Conservation (phyloP, 352 stramenopile genomes). For the Globisporangium spinosum region DNA sequence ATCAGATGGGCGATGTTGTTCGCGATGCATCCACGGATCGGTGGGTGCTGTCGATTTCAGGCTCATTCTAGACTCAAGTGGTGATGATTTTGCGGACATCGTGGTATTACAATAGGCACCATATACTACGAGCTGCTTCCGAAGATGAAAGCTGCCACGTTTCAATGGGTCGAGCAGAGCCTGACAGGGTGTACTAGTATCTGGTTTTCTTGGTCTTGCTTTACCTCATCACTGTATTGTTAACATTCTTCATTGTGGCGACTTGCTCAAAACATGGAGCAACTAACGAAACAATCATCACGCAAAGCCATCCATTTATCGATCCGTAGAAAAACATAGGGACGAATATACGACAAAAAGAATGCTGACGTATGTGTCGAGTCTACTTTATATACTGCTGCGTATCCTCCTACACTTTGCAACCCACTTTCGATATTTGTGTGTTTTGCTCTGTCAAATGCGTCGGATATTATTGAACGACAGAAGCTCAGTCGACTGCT, state of each 20-base stretch:
- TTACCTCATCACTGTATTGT: neutral
- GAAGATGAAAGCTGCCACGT: too few species aligned
- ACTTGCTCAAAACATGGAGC: neutral
- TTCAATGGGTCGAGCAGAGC: too few species aligned
- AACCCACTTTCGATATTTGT: neutral
- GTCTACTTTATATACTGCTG: neutral
- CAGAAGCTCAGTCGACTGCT: neutral
- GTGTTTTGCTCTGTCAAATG: neutral
- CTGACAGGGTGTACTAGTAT: too few species aligned
- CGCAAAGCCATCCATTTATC: neutral
- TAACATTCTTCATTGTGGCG: neutral
- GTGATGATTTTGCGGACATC: neutral
- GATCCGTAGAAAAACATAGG: neutral
- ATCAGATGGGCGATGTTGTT: neutral
- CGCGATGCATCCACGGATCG: neutral
- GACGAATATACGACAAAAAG: neutral
- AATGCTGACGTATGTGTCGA: neutral
- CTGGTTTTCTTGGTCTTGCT: neutral
- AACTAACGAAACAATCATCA: too few species aligned
- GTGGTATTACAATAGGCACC: too few species aligned
- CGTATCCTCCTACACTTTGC: neutral
- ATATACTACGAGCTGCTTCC: too few species aligned
- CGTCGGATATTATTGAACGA: neutral
- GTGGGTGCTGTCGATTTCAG: neutral
- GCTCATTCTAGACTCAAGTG: neutral